phyloP scores from a whole-genome alignment of 306 rosid genomes.

The Fagus crenata region DNA sequence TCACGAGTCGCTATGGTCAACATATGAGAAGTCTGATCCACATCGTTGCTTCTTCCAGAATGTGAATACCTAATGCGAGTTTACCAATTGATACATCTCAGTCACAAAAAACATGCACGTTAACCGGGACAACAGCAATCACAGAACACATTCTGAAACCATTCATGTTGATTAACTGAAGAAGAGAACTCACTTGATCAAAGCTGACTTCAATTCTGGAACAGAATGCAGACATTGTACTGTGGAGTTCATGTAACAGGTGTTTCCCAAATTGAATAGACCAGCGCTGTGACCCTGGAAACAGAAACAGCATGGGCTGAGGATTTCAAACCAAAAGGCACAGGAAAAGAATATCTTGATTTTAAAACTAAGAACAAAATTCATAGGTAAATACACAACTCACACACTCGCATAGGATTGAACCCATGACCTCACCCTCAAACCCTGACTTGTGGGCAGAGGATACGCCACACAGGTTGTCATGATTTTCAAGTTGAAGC shows the following conservation, averaged over 20 bases:
- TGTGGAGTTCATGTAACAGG: conserved; percentile 99
- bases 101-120: conserved; percentile 23
- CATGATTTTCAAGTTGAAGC: not conserved
- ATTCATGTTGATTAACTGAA: conserved; percentile 7
- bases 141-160: conserved; percentile 7
- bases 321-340: conserved; percentile 2
- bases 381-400: not conserved
- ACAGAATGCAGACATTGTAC: conserved; percentile 96
- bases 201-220: conserved; percentile 95
- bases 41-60: conserved; percentile 70
- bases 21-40: conserved; percentile 91
- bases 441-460: not conserved
- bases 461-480: not conserved
- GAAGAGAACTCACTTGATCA: conserved; percentile 60
- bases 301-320: conserved; percentile 7
- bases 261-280: conserved; percentile 91
- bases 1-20: conserved; percentile 90
- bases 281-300: conserved; percentile 93
- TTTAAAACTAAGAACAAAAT: not conserved
- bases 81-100: conserved; percentile 23
- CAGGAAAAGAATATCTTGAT: not conserved
- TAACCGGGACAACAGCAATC: not conserved
- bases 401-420: not conserved
- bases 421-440: not conserved
- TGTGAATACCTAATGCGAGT: conserved; percentile 62